Percentiles rank a stretch among this genome's conserved stretches.
phyloP scores from a whole-genome alignment of 2,329 filamentous ascomycete genomes.

The Macrophomina pseudophaseolina region DNA sequence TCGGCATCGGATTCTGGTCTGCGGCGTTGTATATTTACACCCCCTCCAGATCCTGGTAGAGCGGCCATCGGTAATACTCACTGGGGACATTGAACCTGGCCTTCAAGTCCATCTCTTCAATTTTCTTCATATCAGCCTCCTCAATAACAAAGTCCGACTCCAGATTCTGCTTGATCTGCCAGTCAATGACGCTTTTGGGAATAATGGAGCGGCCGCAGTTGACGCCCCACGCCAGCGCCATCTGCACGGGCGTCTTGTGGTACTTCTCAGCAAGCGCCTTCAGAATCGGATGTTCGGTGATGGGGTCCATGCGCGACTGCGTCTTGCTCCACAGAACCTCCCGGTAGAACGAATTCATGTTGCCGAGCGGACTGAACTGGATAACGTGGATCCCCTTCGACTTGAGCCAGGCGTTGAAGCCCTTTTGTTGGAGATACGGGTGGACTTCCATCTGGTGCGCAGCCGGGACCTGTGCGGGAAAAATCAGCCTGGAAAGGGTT shows the following conservation, averaged over 20 bases:
- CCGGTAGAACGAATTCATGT: conserved; percentile 13
- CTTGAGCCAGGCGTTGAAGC: conserved; percentile 56
- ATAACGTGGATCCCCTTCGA: conserved; percentile 54
- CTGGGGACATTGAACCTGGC: conserved; percentile 66
- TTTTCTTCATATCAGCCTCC: conserved; percentile 56
- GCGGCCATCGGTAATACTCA: conserved; percentile 61
- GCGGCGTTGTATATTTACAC: neutral
- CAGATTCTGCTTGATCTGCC: conserved; percentile 42
- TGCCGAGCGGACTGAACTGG: conserved; percentile 20
- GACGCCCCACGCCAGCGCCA: conserved; percentile 61
- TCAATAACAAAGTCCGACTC: conserved; percentile 62
- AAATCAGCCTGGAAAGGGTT: too few relatives aligned
- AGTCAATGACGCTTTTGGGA: conserved; percentile 54
- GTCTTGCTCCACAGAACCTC: neutral
- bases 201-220: conserved; percentile 58
- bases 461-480: conserved; percentile 43
- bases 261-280: conserved; percentile 44
- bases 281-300: conserved; percentile 12
- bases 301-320: neutral
- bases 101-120: conserved; percentile 61
- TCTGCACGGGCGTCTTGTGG: conserved; percentile 57
- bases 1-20: too few relatives aligned
- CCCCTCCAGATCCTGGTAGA: conserved; percentile 65
- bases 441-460: conserved; percentile 61
- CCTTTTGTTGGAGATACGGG: conserved; percentile 58